Base-by-base conservation (phyloP, 345 rosid species). In the Anastatica hierochuntica region DNA sequence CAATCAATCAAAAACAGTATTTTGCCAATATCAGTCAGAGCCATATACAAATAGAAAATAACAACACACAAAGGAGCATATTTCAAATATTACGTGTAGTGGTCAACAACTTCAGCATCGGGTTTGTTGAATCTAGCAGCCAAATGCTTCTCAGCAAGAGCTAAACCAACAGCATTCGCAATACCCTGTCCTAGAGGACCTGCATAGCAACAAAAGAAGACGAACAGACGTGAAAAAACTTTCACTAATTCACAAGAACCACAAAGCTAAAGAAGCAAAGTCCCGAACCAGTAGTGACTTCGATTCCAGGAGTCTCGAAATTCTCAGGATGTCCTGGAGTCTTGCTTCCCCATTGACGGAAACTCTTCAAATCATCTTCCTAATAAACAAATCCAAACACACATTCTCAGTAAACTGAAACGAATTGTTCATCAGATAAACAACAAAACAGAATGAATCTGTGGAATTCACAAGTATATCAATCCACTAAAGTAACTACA, bases 251-350 rank as follows among this genome's bases (percentile, higher is more conserved):
- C n/a, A 34, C 62, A 44, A 9, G 14, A 53, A 14, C 27, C 40
- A 44, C 15, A 41, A 46, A 21, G 19, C 20, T 4, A 60, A 30
- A 57, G 12, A 44, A 21, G 23, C 27, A 53, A 42, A 50, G 35
- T 46, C 38, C 17, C 75, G 53, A 53, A 94, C 99, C 99, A 69
- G 99, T 94, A 8, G 99, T 94, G 57, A 94, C 99, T 75, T 94
- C 99, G 62, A 88, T 70, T 13, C 99, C 99, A 20, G 96, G 97
- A 36, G 99, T 94, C 79, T 88, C 99, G 39, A 94, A 94, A 69
- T 94, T 94, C 82, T 94, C 99, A 2, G 99, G 99, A 68, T 94
- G 99, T 60, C 99, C 99, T 6, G 99, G 99, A n/a, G 97, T 94
- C 46, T 8, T 80, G 76, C 99, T 94, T 70, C 76, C 97, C 95